phyloP scores from a whole-genome alignment of 805 yeast species.

The Zygotorulaspora florentina region DNA sequence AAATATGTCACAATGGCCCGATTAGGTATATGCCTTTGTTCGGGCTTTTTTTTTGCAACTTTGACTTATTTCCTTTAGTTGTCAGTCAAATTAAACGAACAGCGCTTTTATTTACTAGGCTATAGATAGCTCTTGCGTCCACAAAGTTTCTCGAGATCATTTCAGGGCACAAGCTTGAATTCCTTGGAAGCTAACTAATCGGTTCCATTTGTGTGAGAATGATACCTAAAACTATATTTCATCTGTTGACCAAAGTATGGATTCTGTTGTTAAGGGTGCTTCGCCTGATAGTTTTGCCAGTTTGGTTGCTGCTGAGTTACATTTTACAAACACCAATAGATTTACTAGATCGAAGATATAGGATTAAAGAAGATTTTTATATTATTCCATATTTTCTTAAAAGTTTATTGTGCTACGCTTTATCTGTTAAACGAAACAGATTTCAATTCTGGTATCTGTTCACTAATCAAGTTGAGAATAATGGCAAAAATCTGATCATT shows the following conservation, averaged over 20 bases:
- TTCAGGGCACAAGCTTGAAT: not conserved
- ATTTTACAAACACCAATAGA: conserved; percentile 14
- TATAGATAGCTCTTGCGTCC: not conserved
- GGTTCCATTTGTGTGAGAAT: not conserved
- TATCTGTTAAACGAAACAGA: conserved; percentile 25
- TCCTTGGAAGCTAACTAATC: not conserved
- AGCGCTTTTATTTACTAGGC: not conserved
- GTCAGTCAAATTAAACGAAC: not conserved
- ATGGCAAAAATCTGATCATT: conserved; percentile 56
- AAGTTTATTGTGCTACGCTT: conserved; percentile 40
- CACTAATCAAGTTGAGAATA: conserved; percentile 48
- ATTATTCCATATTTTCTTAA: conserved; percentile 44
- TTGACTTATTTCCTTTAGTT: not conserved
- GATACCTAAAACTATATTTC: conserved; percentile 9
- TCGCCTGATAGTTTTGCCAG: conserved; percentile 18
- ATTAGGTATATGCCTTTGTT: not conserved
- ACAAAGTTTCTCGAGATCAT: too few relatives aligned
- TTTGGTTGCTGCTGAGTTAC: conserved; percentile 13
- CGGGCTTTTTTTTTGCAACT: not conserved
- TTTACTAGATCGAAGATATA: conserved; percentile 29
- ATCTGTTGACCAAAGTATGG: conserved; percentile 16
- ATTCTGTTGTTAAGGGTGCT: conserved; percentile 15
- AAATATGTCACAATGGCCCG: conserved; percentile 1
- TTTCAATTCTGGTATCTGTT: conserved; percentile 68
- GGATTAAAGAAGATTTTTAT: conserved; percentile 49